phyloP scores from a whole-genome alignment of 352 stramenopile species.

The Phytophthora cactorum region DNA sequence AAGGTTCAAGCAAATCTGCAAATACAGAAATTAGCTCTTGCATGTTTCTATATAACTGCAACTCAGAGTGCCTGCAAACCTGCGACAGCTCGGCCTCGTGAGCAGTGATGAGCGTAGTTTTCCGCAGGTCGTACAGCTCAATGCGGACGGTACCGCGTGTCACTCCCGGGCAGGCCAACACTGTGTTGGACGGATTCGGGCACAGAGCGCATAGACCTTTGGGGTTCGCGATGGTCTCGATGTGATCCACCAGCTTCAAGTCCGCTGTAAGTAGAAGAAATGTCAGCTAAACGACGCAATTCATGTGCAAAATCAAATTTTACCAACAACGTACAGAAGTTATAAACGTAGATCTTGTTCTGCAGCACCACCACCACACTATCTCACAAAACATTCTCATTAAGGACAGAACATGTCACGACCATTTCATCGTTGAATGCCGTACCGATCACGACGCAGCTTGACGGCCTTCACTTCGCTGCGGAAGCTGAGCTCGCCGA shows the following conservation, averaged over 20 bases:
- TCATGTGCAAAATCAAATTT: background rate
- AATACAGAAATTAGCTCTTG: background rate
- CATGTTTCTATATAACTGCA: background rate
- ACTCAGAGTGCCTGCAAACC: conserved; percentile 32
- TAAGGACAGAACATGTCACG: background rate
- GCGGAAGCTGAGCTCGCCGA: conserved; percentile 98
- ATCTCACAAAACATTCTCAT: conserved; percentile 3
- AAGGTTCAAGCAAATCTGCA: conserved; percentile 91
- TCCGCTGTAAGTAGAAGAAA: conserved; percentile 68
- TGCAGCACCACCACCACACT: conserved; percentile 97
- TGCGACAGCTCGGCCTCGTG: conserved; percentile 95
- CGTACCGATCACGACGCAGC: conserved; percentile 93
- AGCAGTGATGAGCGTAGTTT: conserved; percentile 95
- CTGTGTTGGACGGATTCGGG: conserved; percentile 92
- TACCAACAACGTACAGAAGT: conserved; percentile 85
- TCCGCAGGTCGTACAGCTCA: conserved; percentile 97
- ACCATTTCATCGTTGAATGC: background rate
- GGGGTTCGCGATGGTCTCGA: conserved; percentile 98
- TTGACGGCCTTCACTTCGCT: conserved; percentile 97
- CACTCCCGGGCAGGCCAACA: conserved; percentile 96
- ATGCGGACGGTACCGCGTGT: conserved; percentile 93
- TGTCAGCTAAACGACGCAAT: conserved; percentile 5
- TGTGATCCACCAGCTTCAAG: conserved; percentile 97
- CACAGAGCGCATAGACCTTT: conserved; percentile 95
- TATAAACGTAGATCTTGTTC: conserved; percentile 98